Conservation (phyloP, 495 filamentous ascomycete genomes). For the Hamigera avellanea region DNA sequence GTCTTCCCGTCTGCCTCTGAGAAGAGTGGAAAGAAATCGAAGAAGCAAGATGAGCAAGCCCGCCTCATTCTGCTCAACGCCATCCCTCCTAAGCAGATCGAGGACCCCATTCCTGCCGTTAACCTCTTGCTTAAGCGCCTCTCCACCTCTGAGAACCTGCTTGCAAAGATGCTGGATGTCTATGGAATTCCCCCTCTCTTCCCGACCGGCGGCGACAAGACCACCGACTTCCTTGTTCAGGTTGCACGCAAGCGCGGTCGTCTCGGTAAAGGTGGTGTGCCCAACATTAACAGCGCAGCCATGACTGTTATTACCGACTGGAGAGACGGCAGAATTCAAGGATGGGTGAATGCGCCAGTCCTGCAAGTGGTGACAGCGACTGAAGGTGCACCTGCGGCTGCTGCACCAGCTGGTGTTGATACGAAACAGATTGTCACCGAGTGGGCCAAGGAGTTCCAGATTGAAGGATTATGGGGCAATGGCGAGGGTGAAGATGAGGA, state of each 20-base stretch:
- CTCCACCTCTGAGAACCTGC: conserved; percentile 54
- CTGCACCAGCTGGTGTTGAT: conserved; percentile 36
- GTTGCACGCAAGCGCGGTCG: conserved; percentile 87
- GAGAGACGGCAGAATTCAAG: conserved; percentile 90
- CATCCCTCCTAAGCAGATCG: conserved; percentile 84
- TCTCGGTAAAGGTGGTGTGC: conserved; percentile 80
- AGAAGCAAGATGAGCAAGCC: conserved; percentile 58
- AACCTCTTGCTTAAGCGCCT: conserved; percentile 68
- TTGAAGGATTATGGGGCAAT: conserved; percentile 87
- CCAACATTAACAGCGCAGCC: conserved; percentile 77
- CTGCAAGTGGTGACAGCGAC: conserved; percentile 38
- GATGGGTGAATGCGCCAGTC: conserved; percentile 72
- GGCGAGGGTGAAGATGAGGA: conserved; percentile 33
- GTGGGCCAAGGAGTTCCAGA: conserved; percentile 92
- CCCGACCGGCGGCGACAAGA: conserved; percentile 53
- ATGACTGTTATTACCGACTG: conserved; percentile 91
- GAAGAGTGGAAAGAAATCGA: conserved; percentile 43
- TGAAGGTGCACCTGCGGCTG: conserved; percentile 16
- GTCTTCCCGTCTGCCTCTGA: conserved; percentile 61
- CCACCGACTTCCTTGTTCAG: conserved; percentile 88
- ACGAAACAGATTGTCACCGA: conserved; percentile 80
- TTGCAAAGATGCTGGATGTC: conserved; percentile 63
- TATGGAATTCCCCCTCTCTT: conserved; percentile 78
- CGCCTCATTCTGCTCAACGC: conserved; percentile 82
- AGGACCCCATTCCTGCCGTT: conserved; percentile 81